These are phyloP conservation scores for Phaeosphaeriaceae sp. DNA, from an alignment of 2,329 filamentous ascomycete species.

Conservation along the genomic window DNA sequence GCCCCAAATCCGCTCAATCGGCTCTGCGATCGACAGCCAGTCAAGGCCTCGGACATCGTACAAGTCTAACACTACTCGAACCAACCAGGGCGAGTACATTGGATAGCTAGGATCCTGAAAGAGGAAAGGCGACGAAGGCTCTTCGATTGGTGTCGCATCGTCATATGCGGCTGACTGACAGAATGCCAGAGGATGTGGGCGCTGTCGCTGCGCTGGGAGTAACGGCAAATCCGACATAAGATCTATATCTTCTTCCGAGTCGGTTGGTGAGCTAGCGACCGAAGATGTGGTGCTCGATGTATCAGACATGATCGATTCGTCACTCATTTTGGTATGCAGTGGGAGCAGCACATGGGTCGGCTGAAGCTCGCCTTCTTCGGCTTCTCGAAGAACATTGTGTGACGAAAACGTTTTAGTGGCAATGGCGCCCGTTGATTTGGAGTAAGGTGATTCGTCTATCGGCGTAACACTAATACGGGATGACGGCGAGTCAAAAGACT, in stretches of 20 bases:
- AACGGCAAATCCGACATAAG: slow-evolving; percentile 9
- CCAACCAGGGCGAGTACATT: slow-evolving; percentile 46
- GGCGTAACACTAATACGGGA: slow-evolving; percentile 37
- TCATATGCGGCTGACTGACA: slow-evolving; percentile 10
- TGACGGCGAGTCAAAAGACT: slow-evolving; percentile 45
- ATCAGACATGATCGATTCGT: slow-evolving; percentile 38
- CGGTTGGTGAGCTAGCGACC: slow-evolving; percentile 32
- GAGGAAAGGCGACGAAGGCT: slow-evolving; percentile 27
- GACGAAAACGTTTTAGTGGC: slow-evolving; percentile 17
- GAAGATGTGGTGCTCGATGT: slow-evolving; percentile 27
- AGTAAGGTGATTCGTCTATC: slow-evolving; percentile 42
- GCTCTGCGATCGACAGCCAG: slow-evolving; percentile 47
- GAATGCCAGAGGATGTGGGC: slow-evolving; percentile 20
- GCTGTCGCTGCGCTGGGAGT: slow-evolving; percentile 7
- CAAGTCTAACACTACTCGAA: slow-evolving; percentile 45
- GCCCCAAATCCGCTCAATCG: slow-evolving; percentile 43
- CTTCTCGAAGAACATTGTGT: slow-evolving; percentile 30
- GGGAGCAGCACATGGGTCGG: slow-evolving; percentile 21
- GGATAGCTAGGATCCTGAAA: slow-evolving; percentile 38
- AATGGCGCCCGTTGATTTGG: slow-evolving; percentile 44
- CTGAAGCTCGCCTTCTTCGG: slow-evolving; percentile 17
- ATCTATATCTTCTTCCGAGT: slow-evolving; percentile 18
- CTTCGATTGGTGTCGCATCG: slow-evolving; percentile 7
- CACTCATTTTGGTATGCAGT: slow-evolving; percentile 42
- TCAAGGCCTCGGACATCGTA: slow-evolving; percentile 43